Evolutionary conservation across 116 monocot genomes (phyloP).

Genomic region (Iris pallida): DNA sequence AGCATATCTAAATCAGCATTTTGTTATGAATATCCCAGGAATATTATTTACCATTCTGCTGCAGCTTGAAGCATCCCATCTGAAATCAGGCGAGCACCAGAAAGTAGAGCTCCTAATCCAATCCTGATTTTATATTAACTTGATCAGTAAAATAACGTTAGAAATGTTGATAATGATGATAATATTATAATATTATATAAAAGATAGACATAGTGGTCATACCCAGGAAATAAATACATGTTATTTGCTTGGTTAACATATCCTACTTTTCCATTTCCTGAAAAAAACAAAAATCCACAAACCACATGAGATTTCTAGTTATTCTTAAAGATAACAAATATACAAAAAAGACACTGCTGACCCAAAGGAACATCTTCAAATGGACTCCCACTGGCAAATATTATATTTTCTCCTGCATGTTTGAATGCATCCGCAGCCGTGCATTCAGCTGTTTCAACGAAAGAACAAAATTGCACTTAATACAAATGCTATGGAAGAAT

Average conservation of each 20-base stretch:
- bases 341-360: slow-evolving; percentile 16
- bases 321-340: background rate
- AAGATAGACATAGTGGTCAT: slow-evolving; percentile 16
- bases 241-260: slow-evolving; percentile 98
- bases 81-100: slow-evolving; percentile 81
- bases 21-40: too few relatives aligned
- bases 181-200: too few relatives aligned
- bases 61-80: slow-evolving; percentile 99
- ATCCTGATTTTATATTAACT: slow-evolving; percentile 47
- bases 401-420: slow-evolving; percentile 84
- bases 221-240: slow-evolving; percentile 99
- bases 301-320: slow-evolving; percentile 1
- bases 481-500: background rate
- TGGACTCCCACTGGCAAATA: slow-evolving; percentile 99
- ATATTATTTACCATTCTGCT: slow-evolving; percentile 65
- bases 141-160: slow-evolving; percentile 3
- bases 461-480: slow-evolving; percentile 7
- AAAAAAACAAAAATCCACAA: slow-evolving; percentile 17
- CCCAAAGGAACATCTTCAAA: slow-evolving; percentile 86
- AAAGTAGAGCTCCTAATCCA: slow-evolving; percentile 96
- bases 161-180: background rate
- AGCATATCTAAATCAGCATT: too few relatives aligned
- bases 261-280: slow-evolving; percentile 81
- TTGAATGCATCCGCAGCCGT: slow-evolving; percentile 93
- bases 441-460: slow-evolving; percentile 70